Percentiles rank a stretch among this genome's conserved stretches.
Evolutionary conservation across 1,139 yeast species (phyloP).

Genomic region (Yamadazyma taylorii): DNA sequence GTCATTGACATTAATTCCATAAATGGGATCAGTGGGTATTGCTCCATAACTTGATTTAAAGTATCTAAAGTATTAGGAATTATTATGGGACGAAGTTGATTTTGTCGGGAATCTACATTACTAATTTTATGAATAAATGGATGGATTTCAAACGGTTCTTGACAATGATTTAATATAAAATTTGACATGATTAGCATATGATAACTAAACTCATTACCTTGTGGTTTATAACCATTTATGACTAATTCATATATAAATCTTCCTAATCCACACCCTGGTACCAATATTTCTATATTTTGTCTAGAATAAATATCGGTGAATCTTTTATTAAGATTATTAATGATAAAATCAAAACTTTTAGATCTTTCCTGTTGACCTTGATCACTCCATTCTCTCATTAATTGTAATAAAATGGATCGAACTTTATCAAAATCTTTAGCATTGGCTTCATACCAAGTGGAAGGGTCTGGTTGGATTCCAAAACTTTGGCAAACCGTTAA

Average conservation of each 20-base stretch:
- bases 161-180: conserved; percentile 58
- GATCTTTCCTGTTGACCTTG: conserved; percentile 60
- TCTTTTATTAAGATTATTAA: conserved; percentile 40
- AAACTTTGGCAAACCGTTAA: conserved; percentile 48
- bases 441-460: conserved; percentile 47
- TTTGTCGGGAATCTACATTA: conserved; percentile 42
- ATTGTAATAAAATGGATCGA: conserved; percentile 59
- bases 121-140: conserved; percentile 59
- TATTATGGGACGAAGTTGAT: conserved; percentile 47
- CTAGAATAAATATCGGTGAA: conserved; percentile 45
- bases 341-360: conserved; percentile 44
- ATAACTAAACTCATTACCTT: conserved; percentile 82
- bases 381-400: conserved; percentile 74
- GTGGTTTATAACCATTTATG: conserved; percentile 64
- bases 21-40: conserved; percentile 42
- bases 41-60: conserved; percentile 29
- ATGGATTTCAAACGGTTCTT: conserved; percentile 39
- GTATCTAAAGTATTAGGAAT: conserved; percentile 55
- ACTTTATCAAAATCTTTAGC: conserved; percentile 60
- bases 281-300: conserved; percentile 48
- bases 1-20: conserved; percentile 69
- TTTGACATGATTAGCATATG: conserved; percentile 76
- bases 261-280: conserved; percentile 87
- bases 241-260: conserved; percentile 75
- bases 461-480: conserved; percentile 47